Percentiles rank a stretch among this genome's conserved stretches.
Evolutionary conservation across 805 yeast species (phyloP).

Genomic region (Nakazawaea populi): DNA sequence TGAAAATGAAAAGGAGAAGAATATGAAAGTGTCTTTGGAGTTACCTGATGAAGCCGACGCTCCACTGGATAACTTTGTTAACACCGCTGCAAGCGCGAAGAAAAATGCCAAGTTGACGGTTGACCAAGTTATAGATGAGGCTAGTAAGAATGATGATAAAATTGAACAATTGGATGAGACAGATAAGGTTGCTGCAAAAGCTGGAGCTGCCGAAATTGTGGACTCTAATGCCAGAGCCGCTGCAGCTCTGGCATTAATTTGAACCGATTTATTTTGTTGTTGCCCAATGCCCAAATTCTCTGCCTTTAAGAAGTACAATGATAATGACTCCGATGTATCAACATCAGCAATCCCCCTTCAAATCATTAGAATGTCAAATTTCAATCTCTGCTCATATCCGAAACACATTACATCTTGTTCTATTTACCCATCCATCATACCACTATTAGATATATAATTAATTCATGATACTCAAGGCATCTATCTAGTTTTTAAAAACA

Average conservation of each 20-base stretch:
- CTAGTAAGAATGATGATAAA: neutral
- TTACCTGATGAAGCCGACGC: slow-evolving; percentile 10
- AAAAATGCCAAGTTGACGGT: slow-evolving; percentile 7
- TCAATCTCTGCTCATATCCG: too few relatives aligned
- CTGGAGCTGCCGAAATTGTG: slow-evolving; percentile 1
- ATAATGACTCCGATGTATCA: too few relatives aligned
- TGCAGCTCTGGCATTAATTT: neutral
- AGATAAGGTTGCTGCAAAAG: neutral
- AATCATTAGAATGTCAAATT: too few relatives aligned
- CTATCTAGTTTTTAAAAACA: too few relatives aligned
- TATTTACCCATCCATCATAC: too few relatives aligned
- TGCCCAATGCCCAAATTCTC: too few relatives aligned
- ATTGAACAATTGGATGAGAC: neutral
- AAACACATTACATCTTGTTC: too few relatives aligned
- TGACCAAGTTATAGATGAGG: slow-evolving; percentile 9
- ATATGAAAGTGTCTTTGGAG: slow-evolving; percentile 15
- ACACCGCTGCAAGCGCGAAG: slow-evolving; percentile 9
- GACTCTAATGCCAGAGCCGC: neutral
- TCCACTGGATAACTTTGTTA: slow-evolving; percentile 7
- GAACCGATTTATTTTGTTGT: neutral
- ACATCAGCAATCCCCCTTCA: too few relatives aligned
- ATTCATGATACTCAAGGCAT: too few relatives aligned
- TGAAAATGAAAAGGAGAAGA: slow-evolving; percentile 16
- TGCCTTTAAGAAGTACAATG: too few relatives aligned
- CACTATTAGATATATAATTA: too few relatives aligned